Percentiles rank a stretch among this genome's conserved stretches.
phyloP scores from a whole-genome alignment of 441 rosid genomes.

The Erysimum cheiri region DNA sequence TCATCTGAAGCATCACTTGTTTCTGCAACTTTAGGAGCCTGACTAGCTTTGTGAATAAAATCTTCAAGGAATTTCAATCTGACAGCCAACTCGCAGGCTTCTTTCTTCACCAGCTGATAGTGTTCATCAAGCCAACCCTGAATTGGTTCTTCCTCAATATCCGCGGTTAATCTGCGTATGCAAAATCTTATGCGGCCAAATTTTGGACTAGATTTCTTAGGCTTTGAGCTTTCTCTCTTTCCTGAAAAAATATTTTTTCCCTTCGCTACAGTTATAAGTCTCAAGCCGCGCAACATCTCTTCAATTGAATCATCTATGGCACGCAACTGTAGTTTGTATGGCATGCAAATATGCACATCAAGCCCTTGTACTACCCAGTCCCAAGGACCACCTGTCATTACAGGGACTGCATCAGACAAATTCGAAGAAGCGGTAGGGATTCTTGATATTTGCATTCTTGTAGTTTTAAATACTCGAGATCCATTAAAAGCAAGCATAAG shows the following conservation, averaged over 20 bases:
- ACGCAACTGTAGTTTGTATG: slow-evolving; percentile 92
- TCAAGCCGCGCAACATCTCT: slow-evolving; percentile 94
- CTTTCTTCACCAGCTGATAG: slow-evolving; percentile 81
- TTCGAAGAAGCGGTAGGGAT: slow-evolving; percentile 69
- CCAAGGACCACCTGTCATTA: slow-evolving; percentile 61
- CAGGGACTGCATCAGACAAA: slow-evolving; percentile 60
- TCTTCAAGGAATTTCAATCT: slow-evolving; percentile 90
- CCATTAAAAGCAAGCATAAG: slow-evolving; percentile 79
- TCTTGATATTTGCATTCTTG: slow-evolving; percentile 98
- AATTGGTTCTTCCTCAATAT: slow-evolving; percentile 98
- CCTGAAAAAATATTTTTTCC: slow-evolving; percentile 58
- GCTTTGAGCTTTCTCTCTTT: slow-evolving; percentile 73
- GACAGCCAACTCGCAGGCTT: slow-evolving; percentile 93
- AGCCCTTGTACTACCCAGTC: slow-evolving; percentile 99
- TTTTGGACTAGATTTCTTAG: slow-evolving; percentile 69
- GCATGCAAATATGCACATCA: slow-evolving; percentile 90
- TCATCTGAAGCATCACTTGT: slow-evolving; percentile 55
- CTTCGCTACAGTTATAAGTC: slow-evolving; percentile 80
- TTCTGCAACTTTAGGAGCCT: slow-evolving; percentile 62
- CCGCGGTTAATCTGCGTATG: slow-evolving; percentile 81
- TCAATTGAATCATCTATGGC: slow-evolving; percentile 98
- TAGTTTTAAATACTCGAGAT: slow-evolving; percentile 77
- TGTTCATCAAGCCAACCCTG: slow-evolving; percentile 99
- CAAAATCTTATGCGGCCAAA: slow-evolving; percentile 80
- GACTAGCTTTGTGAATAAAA: slow-evolving; percentile 54